Base-by-base conservation (phyloP, 1,139 yeast genomes). In the Yamadazyma aaseri region DNA sequence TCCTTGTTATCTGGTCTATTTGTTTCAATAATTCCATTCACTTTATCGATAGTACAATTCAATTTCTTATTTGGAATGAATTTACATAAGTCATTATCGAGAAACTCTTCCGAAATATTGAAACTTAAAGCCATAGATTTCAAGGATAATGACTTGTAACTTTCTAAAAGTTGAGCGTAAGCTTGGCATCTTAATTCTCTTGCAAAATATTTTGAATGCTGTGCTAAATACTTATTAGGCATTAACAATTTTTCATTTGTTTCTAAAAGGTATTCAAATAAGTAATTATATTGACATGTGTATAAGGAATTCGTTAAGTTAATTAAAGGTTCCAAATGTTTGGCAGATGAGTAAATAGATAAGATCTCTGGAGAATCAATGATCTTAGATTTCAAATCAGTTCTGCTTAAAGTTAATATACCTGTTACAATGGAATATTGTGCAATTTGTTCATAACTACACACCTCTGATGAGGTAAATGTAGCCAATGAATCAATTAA, bases 111-210 rank as follows among this genome's bases (percentile, higher is more conserved):
- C 33, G 84, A 71, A 20, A 94, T 94, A 40, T 94, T 94, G 66
- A 94, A 94, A 35, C 87, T 87, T 44, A 79, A 80, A 12, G 98
- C 97, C 97, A 94, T 92, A 24, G 95, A 84, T 58, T 82, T 83
- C 48, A 90, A 62, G 18, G 95, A 85, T 49, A 94, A 71, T 2
- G 96, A 84, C 65, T 87, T 87, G 71, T 94, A 94, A 46, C 96
- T 85, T 61, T 94, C 97, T 53, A 94, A 73, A 50, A 94, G 72
- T 63, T 92, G 99, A 2, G 95, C 81, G 56, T 94, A 94, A 1
- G 96, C 97, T 62, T 87, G 89, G 59, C 96, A 81, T 63, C 98
- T 78, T 83, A 94, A 79, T 62, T 92, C 98, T 42, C 97, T 77
- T 43, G 90, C 73, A 56, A 86, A 89, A 59, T 72, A 92, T 52